Base-by-base conservation (phyloP, 148 eudicot genomes). In the Camellia granthamiana region DNA sequence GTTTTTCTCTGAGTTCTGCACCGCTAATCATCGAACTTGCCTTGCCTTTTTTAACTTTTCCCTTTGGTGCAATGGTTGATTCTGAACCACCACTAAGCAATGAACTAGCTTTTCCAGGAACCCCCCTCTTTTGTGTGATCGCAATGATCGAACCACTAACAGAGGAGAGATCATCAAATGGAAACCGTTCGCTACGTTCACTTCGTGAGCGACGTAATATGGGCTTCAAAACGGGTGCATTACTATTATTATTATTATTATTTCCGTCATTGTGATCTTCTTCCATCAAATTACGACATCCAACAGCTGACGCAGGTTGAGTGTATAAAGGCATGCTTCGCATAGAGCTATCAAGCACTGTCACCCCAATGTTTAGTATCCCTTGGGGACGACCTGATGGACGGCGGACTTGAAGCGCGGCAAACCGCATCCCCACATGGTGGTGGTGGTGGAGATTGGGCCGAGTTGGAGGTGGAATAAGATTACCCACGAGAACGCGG, bases 341-440 rank as follows among this genome's bases (percentile, higher is more conserved):
- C 93, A 87, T 87, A 3, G 93, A 84, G 64, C 92, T 82, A 23
- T 90, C 90, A 1, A 90, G 90, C n/a, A 92, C 80, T 1, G 93
- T 75, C 19, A 92, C 91, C 13, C 93, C 93, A 0, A 89, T 79
- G 80, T 92, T 92, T 42, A 92, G 46, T 69, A 92, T 92, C n/a
- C 93, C 96, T 56, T 92, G 93, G 13, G 96, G 96, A 1, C 93
- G 88, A 0, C 96, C 93, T 0, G 93, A 90, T 0, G 90, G 93
- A 4, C 96, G 90, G 2, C 96, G 92, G 41, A 92, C 84, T 80
- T 92, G 96, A 4, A 92, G 89, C 0, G 96, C 96, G 2, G 88
- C 91, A n/a, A 92, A 92, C 0, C 96, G 90, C 93, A 92, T 92
- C 5, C 93, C 93, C 2, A 81, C 55, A 2, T 30, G 62, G 49